Evolutionary conservation across 331 rosid genomes (phyloP).

Genomic region (Arachis monticola): DNA sequence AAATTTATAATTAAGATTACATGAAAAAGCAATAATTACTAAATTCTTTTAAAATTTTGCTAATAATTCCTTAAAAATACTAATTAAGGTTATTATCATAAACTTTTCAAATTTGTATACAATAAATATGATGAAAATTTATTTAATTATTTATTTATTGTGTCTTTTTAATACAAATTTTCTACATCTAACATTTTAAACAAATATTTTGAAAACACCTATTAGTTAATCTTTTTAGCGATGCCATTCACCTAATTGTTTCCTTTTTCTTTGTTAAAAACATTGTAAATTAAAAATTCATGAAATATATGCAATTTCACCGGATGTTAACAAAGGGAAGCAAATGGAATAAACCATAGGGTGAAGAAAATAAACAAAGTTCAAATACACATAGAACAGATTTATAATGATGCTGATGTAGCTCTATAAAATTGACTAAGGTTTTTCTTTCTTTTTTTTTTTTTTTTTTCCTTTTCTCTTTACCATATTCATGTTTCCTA

Average conservation of each 20-base stretch:
- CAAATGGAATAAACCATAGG: conserved; percentile 1
- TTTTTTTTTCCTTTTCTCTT: not conserved
- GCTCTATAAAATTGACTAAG: conserved; percentile 22
- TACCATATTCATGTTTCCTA: conserved; percentile 39
- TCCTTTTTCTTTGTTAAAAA: not conserved
- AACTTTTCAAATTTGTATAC: no score
- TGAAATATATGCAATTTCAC: conserved; percentile 8
- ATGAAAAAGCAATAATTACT: not conserved
- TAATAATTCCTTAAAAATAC: no score
- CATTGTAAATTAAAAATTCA: not conserved
- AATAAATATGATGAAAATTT: no score
- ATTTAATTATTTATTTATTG: no score
- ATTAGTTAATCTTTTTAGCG: no score
- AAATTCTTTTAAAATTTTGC: no score
- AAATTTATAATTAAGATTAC: no score
- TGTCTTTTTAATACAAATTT: no score
- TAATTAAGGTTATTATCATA: no score
- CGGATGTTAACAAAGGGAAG: conserved; percentile 11
- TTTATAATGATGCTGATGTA: conserved; percentile 13
- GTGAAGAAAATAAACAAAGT: conserved; percentile 25
- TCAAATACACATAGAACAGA: conserved; percentile 12
- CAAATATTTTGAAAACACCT: no score
- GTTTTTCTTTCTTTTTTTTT: not conserved
- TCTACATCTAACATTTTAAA: no score
- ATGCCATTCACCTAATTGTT: not conserved